Percentiles rank a stretch among this genome's conserved stretches.
Evolutionary conservation across 345 rosid genomes (phyloP).

Genomic region (Raphanus sativus): DNA sequence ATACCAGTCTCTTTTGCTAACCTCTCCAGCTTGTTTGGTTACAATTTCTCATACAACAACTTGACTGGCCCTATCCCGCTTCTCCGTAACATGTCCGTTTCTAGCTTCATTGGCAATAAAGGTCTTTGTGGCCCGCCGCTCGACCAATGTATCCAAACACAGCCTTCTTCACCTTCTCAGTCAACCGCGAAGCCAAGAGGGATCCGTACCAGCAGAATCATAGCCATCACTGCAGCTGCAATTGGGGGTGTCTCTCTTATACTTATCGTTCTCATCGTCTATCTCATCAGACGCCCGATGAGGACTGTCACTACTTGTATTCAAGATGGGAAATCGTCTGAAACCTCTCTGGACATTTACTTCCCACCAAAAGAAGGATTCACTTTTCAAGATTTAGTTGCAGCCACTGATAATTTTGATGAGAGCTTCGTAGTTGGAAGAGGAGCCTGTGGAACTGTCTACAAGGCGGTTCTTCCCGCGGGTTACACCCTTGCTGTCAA

Average conservation of each 20-base stretch:
- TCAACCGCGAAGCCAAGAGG: slow-evolving; percentile 22
- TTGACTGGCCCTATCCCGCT: slow-evolving; percentile 60
- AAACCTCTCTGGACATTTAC: slow-evolving; percentile 53
- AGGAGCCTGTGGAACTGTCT: slow-evolving; percentile 92
- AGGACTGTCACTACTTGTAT: slow-evolving; percentile 38
- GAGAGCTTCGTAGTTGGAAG: slow-evolving; percentile 75
- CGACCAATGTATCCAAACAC: slow-evolving; percentile 45
- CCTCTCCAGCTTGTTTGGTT: slow-evolving; percentile 68
- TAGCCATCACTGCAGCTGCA: slow-evolving; percentile 64
- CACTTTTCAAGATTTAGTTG: slow-evolving; percentile 72
- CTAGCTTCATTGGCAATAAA: slow-evolving; percentile 59
- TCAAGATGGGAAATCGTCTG: slow-evolving; percentile 43
- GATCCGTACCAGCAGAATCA: slow-evolving; percentile 48
- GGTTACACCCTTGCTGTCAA: slow-evolving; percentile 76
- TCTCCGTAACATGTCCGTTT: slow-evolving; percentile 47
- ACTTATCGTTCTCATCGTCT: slow-evolving; percentile 55
- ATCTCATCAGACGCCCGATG: slow-evolving; percentile 56
- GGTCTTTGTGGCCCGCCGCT: slow-evolving; percentile 80
- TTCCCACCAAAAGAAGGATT: slow-evolving; percentile 76
- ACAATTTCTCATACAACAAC: slow-evolving; percentile 81
- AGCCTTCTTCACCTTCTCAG: slow-evolving; percentile 39
- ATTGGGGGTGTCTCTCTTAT: slow-evolving; percentile 73
- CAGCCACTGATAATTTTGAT: slow-evolving; percentile 67
- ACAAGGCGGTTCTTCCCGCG: slow-evolving; percentile 62
- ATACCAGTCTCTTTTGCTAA: slow-evolving; percentile 68